Conservation (phyloP, 1,284 basidiomycete species). For the Volvariella surrecta region DNA sequence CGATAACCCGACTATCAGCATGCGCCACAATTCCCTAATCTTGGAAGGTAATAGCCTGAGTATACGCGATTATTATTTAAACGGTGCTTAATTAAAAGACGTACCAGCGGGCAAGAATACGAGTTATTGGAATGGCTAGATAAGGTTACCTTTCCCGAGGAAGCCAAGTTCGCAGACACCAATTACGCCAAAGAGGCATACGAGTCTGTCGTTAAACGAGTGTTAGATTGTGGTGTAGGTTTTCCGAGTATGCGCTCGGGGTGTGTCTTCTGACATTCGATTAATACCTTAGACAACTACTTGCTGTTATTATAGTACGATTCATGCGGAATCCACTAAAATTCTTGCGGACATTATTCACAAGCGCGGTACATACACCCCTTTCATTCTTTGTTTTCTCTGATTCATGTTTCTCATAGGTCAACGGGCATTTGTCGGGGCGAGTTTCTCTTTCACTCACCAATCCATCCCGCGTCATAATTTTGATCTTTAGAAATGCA, state of each 20-base stretch:
- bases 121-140: conserved; percentile 91
- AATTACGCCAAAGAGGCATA: conserved; percentile 72
- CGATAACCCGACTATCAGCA: conserved; percentile 39
- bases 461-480: not conserved
- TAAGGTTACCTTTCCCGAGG: conserved; percentile 85
- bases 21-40: conserved; percentile 83
- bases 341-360: conserved; percentile 74
- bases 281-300: conserved; percentile 69
- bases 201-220: conserved; percentile 62
- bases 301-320: conserved; percentile 84
- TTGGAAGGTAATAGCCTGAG: conserved; percentile 50
- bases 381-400: not conserved
- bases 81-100: conserved; percentile 7
- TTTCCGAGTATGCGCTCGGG: not conserved
- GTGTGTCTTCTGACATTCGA: conserved; percentile 1
- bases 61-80: not conserved
- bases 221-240: conserved; percentile 72
- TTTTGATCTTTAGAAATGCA: conserved; percentile 65
- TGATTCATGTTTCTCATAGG: conserved; percentile 30
- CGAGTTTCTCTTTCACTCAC: conserved; percentile 27
- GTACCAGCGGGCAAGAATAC: conserved; percentile 62
- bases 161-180: conserved; percentile 70
- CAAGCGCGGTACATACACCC: conserved; percentile 38
- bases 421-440: conserved; percentile 84
- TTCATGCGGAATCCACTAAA: conserved; percentile 80